Conservation (phyloP, 345 rosid genomes). For the Pugionium cornutum region DNA sequence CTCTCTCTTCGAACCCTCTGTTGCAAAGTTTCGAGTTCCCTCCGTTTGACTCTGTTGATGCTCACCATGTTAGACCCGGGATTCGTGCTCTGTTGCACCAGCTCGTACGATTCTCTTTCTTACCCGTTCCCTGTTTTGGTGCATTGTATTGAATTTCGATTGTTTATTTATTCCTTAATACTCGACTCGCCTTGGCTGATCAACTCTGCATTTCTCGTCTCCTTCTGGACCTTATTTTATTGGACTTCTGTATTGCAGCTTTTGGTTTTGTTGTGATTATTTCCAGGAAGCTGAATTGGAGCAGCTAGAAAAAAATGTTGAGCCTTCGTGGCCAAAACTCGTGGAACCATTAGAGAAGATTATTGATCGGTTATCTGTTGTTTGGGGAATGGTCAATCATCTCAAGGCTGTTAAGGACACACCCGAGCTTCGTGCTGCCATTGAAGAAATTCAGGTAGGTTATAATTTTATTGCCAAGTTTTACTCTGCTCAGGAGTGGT, state of each 20-base stretch:
- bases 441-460: conserved; percentile 88
- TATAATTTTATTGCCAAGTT: background rate
- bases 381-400: conserved; percentile 81
- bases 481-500: background rate
- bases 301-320: conserved; percentile 64
- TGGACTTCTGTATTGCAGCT: background rate
- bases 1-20: conserved; percentile 61
- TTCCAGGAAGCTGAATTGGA: conserved; percentile 74
- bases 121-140: background rate
- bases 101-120: conserved; percentile 48
- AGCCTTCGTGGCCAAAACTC: conserved; percentile 84
- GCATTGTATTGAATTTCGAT: background rate
- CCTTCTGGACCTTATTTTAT: background rate
- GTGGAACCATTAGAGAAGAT: conserved; percentile 95
- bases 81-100: conserved; percentile 64
- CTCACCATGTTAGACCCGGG: conserved; percentile 77
- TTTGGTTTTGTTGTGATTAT: background rate
- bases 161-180: background rate
- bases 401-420: conserved; percentile 88
- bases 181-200: background rate
- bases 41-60: conserved; percentile 65
- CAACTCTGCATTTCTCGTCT: background rate
- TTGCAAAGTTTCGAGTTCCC: conserved; percentile 73
- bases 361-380: conserved; percentile 59
- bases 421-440: conserved; percentile 82